Evolutionary conservation across 2,329 filamentous ascomycete species (phyloP).

Genomic region (Eurotiales sp.): DNA sequence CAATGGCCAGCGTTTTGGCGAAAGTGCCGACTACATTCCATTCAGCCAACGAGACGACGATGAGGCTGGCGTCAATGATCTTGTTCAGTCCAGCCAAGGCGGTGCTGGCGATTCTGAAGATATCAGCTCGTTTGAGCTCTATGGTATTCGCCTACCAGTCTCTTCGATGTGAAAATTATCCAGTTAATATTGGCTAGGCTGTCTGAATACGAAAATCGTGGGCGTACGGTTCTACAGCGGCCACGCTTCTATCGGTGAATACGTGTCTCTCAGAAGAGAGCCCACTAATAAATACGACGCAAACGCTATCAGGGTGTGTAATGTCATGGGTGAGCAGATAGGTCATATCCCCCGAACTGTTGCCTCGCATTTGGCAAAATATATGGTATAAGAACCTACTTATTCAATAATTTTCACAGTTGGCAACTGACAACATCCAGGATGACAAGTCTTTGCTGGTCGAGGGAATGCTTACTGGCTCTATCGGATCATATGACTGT

Average conservation of each 20-base stretch:
- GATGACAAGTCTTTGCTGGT: conserved; percentile 59
- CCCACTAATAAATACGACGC: conserved; percentile 65
- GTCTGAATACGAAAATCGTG: conserved; percentile 54
- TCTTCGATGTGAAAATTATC: conserved; percentile 20
- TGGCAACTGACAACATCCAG: conserved; percentile 22
- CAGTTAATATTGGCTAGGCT: conserved; percentile 29
- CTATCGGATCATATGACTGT: conserved; percentile 66
- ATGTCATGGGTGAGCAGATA: conserved; percentile 70
- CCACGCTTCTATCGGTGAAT: conserved; percentile 59
- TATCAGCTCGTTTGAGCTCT: conserved; percentile 32
- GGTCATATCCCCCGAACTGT: conserved; percentile 69
- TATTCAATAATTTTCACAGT: neutral
- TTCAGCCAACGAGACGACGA: conserved; percentile 34
- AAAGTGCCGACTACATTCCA: conserved; percentile 28
- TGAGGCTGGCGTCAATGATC: conserved; percentile 30
- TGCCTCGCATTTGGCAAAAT: conserved; percentile 68
- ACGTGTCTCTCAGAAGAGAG: conserved; percentile 62
- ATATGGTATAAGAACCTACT: conserved; percentile 54
- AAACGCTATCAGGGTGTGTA: conserved; percentile 76
- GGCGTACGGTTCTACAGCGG: conserved; percentile 62
- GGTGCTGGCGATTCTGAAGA: conserved; percentile 34
- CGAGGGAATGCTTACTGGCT: conserved; percentile 66
- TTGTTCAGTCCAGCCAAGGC: conserved; percentile 32
- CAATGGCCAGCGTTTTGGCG: conserved; percentile 26
- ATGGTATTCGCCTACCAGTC: conserved; percentile 30